Conservation (phyloP, 1,284 basidiomycete species). For the Boletellus deceptivus region DNA sequence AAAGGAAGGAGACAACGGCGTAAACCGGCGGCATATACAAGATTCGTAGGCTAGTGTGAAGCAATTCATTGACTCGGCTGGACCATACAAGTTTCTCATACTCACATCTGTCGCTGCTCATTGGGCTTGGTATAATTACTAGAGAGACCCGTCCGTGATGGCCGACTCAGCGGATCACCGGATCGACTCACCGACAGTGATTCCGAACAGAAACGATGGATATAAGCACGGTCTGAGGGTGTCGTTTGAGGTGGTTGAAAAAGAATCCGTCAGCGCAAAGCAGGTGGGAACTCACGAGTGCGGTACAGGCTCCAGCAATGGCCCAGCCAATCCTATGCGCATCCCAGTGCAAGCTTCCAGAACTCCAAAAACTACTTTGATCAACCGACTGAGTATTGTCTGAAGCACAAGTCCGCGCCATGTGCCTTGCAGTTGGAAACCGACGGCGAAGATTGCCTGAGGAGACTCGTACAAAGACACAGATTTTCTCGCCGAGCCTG, state of each 20-base stretch:
- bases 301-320: slow-evolving; percentile 63
- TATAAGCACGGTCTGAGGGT: slow-evolving; percentile 56
- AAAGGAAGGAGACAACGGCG: slow-evolving; percentile 85
- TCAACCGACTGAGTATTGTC: slow-evolving; percentile 51
- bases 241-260: slow-evolving; percentile 1
- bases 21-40: slow-evolving; percentile 81
- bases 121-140: slow-evolving; percentile 66
- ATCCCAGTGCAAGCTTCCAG: slow-evolving; percentile 53
- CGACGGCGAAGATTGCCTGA: neutral
- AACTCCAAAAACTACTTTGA: slow-evolving; percentile 61
- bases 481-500: slow-evolving; percentile 1
- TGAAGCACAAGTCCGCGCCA: slow-evolving; percentile 44
- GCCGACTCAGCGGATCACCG: neutral
- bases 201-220: slow-evolving; percentile 52
- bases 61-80: neutral
- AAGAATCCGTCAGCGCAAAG: neutral
- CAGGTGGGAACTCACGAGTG: slow-evolving; percentile 45
- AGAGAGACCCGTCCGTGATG: slow-evolving; percentile 1
- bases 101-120: slow-evolving; percentile 77
- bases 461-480: slow-evolving; percentile 10
- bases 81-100: slow-evolving; percentile 7
- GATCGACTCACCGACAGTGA: slow-evolving; percentile 56
- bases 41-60: slow-evolving; percentile 50
- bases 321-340: slow-evolving; percentile 72
- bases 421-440: neutral